These are phyloP conservation scores for Emmonsiellopsis sp. DNA, from an alignment of 2,329 filamentous ascomycete genomes.

Conservation along the genomic window DNA sequence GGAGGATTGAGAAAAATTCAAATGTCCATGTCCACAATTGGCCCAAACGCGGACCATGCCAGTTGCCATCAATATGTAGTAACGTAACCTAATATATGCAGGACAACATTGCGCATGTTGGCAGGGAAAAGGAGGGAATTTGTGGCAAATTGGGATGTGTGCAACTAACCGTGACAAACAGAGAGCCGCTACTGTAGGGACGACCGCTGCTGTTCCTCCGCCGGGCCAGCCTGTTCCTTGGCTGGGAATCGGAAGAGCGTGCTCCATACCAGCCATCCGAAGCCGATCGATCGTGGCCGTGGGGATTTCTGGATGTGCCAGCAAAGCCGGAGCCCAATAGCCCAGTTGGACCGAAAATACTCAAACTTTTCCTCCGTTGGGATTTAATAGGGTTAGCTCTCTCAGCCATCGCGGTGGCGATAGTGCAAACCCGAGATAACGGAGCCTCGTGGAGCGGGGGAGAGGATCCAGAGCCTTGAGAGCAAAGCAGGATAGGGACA, in stretches of 20 bases:
- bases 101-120: background rate
- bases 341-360: slow-evolving; percentile 19
- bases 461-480: background rate
- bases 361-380: slow-evolving; percentile 26
- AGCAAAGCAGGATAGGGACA: background rate
- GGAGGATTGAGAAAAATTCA: background rate
- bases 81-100: background rate
- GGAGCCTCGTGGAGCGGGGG: background rate
- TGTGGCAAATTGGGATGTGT: background rate
- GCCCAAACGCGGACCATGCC: background rate
- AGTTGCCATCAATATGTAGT: background rate
- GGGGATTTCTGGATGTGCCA: slow-evolving; percentile 1
- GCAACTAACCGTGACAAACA: slow-evolving; percentile 6
- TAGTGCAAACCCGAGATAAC: background rate
- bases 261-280: slow-evolving; percentile 26
- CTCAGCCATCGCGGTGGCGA: slow-evolving; percentile 14
- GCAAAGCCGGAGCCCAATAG: slow-evolving; percentile 6
- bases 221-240: background rate
- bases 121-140: background rate
- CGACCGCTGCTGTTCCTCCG: slow-evolving; percentile 1
- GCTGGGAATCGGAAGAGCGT: slow-evolving; percentile 4
- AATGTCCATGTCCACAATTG: background rate
- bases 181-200: slow-evolving; percentile 9
- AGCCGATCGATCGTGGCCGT: slow-evolving; percentile 26
- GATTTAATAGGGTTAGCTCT: slow-evolving; percentile 10